Conservation (phyloP, 371 early-diverging fungal genomes). For the Batkoa obscura region DNA sequence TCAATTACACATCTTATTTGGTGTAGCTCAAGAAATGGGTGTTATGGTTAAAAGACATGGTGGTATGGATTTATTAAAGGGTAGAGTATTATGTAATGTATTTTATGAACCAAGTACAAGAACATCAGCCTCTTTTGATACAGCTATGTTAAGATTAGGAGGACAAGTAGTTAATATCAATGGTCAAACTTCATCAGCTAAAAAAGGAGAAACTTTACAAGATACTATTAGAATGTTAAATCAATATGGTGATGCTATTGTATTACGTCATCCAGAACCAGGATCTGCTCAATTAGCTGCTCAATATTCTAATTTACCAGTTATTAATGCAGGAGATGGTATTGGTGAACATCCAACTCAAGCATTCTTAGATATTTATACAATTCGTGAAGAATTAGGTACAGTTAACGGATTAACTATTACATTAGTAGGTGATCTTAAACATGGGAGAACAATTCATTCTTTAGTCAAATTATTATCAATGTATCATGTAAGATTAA, state of each 20-base stretch:
- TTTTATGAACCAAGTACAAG: conserved; percentile 95
- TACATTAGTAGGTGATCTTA: conserved; percentile 89
- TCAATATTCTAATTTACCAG: conserved; percentile 71
- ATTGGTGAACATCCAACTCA: conserved; percentile 96
- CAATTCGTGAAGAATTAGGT: conserved; percentile 65
- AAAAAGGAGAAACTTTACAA: conserved; percentile 85
- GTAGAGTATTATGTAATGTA: conserved; percentile 80
- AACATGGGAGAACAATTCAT: conserved; percentile 95
- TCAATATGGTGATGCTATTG: conserved; percentile 77
- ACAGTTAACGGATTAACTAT: conserved; percentile 92
- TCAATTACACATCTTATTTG: conserved; percentile 84
- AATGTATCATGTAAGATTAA: conserved; percentile 81
- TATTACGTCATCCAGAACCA: conserved; percentile 83
- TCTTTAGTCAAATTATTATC: conserved; percentile 73
- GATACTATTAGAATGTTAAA: conserved; percentile 89
- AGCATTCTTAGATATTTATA: conserved; percentile 90
- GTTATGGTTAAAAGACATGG: conserved; percentile 78
- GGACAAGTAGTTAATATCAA: conserved; percentile 75
- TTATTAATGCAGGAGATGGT: conserved; percentile 95
- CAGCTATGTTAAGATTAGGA: conserved; percentile 88
- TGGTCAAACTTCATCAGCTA: conserved; percentile 63
- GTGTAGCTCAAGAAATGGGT: conserved; percentile 94
- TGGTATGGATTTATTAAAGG: conserved; percentile 56
- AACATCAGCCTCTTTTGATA: conserved; percentile 79
- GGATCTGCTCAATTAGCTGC: conserved; percentile 71